Evolutionary conservation across 2,329 filamentous ascomycete species (phyloP).

Genomic region (Podosphaera aphanis): DNA sequence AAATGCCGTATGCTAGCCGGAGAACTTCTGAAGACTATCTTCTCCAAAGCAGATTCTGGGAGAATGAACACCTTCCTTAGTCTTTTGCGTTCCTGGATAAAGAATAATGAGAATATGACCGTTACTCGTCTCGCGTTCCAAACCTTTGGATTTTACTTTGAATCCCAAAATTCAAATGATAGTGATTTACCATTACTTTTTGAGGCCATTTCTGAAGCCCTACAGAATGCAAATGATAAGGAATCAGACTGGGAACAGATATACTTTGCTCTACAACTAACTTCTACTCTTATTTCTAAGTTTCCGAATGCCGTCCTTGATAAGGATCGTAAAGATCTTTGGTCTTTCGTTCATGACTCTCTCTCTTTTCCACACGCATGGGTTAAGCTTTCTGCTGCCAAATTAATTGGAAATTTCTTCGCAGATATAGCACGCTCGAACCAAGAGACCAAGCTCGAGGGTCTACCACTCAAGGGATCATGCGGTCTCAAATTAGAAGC

Average conservation of each 20-base stretch:
- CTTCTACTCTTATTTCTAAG: conserved; percentile 42
- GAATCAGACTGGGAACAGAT: conserved; percentile 46
- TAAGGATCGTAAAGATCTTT: conserved; percentile 36
- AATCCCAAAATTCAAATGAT: conserved; percentile 33
- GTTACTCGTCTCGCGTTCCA: conserved; percentile 55
- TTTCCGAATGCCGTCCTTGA: conserved; percentile 42
- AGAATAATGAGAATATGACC: conserved; percentile 46
- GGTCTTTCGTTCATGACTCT: conserved; percentile 43
- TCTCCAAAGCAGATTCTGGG: conserved; percentile 53
- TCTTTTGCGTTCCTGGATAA: conserved; percentile 53
- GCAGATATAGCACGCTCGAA: conserved; percentile 50
- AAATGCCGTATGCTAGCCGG: conserved; percentile 68
- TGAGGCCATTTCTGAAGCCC: conserved; percentile 26
- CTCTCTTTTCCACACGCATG: conserved; percentile 48
- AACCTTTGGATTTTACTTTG: conserved; percentile 64
- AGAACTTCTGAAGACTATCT: conserved; percentile 57
- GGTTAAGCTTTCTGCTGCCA: conserved; percentile 56
- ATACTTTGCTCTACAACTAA: conserved; percentile 46
- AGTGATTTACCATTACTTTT: conserved; percentile 33
- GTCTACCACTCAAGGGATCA: conserved; percentile 41
- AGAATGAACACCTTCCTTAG: conserved; percentile 45
- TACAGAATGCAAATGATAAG: conserved; percentile 27
- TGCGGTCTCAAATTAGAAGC: conserved; percentile 44
- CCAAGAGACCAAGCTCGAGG: conserved; percentile 26
- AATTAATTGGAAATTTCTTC: conserved; percentile 54